Conservation (phyloP, 257 asterid genomes). For the Euphrasia confusa region DNA sequence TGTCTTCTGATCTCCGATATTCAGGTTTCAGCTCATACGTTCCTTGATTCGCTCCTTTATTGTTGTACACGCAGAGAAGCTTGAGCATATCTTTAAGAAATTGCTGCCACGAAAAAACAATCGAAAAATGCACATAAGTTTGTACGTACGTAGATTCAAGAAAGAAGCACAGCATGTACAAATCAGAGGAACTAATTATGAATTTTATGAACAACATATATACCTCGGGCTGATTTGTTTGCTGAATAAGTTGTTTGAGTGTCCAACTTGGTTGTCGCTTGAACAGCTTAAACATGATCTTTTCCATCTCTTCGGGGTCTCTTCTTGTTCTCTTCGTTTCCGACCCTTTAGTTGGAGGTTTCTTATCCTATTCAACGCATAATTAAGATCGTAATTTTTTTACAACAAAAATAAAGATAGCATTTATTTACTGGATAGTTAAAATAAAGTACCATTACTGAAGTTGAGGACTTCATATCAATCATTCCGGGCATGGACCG, state of each 20-base stretch:
- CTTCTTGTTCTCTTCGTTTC: slow-evolving; percentile 80
- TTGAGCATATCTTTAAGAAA: slow-evolving; percentile 87
- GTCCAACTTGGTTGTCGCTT: slow-evolving; percentile 94
- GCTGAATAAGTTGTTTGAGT: slow-evolving; percentile 69
- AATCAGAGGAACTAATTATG: no score
- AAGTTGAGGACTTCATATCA: slow-evolving; percentile 43
- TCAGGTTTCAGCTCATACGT: slow-evolving; percentile 86
- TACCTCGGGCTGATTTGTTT: slow-evolving; percentile 94
- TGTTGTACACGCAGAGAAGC: slow-evolving; percentile 71
- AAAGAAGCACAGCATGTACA: no score
- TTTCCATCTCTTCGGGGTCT: slow-evolving; percentile 82
- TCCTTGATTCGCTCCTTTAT: slow-evolving; percentile 92
- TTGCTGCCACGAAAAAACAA: slow-evolving; percentile 47
- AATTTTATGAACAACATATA: neutral
- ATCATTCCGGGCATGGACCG: slow-evolving; percentile 75
- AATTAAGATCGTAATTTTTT: slow-evolving; percentile 5
- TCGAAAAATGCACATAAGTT: slow-evolving; percentile 3
- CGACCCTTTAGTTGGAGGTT: slow-evolving; percentile 49
- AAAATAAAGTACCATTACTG: slow-evolving; percentile 32
- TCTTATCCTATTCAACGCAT: slow-evolving; percentile 54
- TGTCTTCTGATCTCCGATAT: slow-evolving; percentile 59
- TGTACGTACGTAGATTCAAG: neutral
- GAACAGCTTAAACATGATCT: slow-evolving; percentile 88
- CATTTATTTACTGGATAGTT: neutral
- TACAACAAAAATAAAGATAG: neutral